These are phyloP conservation scores for Orbilia oligospora DNA, from an alignment of 2,329 filamentous ascomycete genomes.

Conservation along the genomic window DNA sequence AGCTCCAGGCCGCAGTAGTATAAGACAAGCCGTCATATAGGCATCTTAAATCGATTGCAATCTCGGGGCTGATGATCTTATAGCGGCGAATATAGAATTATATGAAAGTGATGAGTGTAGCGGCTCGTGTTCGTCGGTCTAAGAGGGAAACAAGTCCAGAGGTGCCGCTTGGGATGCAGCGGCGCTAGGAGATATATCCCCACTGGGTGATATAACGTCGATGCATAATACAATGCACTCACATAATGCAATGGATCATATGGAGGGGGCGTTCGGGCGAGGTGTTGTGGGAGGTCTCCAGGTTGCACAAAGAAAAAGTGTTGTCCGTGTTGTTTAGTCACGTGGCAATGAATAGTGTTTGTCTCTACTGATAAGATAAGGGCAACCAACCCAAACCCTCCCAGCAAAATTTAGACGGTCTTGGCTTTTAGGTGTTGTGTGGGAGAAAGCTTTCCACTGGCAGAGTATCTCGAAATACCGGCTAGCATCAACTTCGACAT, in stretches of 20 bases:
- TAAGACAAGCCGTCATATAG: slow-evolving; percentile 29
- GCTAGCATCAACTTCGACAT: slow-evolving; percentile 57
- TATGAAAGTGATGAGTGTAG: slow-evolving; percentile 30
- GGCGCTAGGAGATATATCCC: slow-evolving; percentile 34
- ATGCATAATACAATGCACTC: slow-evolving; percentile 4
- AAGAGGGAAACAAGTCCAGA: slow-evolving; percentile 49
- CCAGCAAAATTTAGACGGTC: slow-evolving; percentile 41
- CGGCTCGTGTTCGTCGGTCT: slow-evolving; percentile 52
- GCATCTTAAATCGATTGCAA: slow-evolving; percentile 19
- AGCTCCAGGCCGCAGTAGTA: slow-evolving; percentile 2
- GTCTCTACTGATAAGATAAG: slow-evolving; percentile 55
- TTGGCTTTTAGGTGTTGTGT: slow-evolving; percentile 57
- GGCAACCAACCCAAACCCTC: slow-evolving; percentile 58
- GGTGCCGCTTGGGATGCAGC: slow-evolving; percentile 29
- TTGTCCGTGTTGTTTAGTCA: slow-evolving; percentile 25
- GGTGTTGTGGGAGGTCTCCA: slow-evolving; percentile 29
- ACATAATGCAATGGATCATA: background rate
- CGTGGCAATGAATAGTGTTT: slow-evolving; percentile 28
- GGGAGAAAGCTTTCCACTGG: slow-evolving; percentile 46
- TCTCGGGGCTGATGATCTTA: slow-evolving; percentile 56
- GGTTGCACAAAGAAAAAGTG: slow-evolving; percentile 37
- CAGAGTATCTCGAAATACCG: slow-evolving; percentile 59
- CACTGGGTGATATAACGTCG: slow-evolving; percentile 29
- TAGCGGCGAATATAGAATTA: slow-evolving; percentile 34
- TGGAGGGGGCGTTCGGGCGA: slow-evolving; percentile 3